Evolutionary conservation across 2,329 filamentous ascomycete genomes (phyloP).

Genomic region (Lasiodiplodia sp.): DNA sequence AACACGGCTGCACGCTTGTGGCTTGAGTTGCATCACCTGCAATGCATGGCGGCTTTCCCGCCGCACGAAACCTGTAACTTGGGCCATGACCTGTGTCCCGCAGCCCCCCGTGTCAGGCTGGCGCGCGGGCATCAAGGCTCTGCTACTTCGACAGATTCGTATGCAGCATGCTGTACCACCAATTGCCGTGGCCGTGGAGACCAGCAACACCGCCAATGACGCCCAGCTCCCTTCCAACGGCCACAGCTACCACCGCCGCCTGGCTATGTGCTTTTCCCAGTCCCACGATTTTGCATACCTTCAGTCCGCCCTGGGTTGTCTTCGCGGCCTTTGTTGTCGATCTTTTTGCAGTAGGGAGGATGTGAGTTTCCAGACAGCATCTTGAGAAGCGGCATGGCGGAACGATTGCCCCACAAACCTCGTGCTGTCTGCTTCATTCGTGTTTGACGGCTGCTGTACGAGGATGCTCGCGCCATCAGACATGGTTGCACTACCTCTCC

Average conservation of each 20-base stretch:
- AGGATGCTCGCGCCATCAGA: neutral
- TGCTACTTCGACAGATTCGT: neutral
- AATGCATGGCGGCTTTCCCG: slow-evolving; percentile 22
- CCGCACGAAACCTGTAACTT: slow-evolving; percentile 5
- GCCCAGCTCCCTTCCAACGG: neutral
- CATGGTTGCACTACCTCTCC: neutral
- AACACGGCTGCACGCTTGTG: neutral
- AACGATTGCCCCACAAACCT: neutral
- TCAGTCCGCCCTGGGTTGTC: neutral
- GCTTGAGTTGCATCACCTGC: slow-evolving; percentile 4
- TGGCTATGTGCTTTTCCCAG: neutral
- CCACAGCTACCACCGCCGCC: neutral
- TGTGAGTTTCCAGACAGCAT: neutral
- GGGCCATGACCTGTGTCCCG: neutral
- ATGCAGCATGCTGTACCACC: slow-evolving; percentile 16
- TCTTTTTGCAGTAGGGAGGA: neutral
- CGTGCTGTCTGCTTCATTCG: slow-evolving; percentile 3
- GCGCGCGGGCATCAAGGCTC: slow-evolving; percentile 11
- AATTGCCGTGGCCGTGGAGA: neutral
- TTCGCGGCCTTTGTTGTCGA: neutral
- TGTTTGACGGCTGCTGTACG: slow-evolving; percentile 16
- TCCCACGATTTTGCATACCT: neutral
- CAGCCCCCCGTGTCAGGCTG: neutral
- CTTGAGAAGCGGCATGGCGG: neutral
- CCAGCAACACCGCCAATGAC: neutral